Conservation (phyloP, 2,329 filamentous ascomycete genomes). For the Cladobotryum mycophilum region DNA sequence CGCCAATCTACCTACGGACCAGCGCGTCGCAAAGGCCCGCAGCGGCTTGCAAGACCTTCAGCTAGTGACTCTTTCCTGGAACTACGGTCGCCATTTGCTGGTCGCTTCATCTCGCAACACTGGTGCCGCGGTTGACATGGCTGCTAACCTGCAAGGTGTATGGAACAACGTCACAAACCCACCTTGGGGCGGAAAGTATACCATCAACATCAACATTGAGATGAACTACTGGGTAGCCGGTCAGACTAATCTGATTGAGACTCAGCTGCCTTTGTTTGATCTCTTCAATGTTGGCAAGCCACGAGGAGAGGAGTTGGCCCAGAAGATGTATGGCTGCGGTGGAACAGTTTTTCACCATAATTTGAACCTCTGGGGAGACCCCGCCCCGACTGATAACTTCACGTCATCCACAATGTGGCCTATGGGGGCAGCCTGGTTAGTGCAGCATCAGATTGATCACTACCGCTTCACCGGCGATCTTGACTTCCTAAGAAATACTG, state of each 20-base stretch:
- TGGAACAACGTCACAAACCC: slow-evolving; percentile 20
- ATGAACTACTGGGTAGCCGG: slow-evolving; percentile 42
- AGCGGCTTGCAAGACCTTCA: slow-evolving; percentile 15
- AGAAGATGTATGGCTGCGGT: slow-evolving; percentile 26
- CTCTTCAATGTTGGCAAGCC: slow-evolving; percentile 22
- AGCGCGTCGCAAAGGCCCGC: slow-evolving; percentile 11
- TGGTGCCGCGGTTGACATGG: slow-evolving; percentile 14
- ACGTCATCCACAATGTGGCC: slow-evolving; percentile 28
- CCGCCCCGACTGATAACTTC: slow-evolving; percentile 24
- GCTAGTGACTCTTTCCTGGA: slow-evolving; percentile 18
- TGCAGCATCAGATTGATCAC: slow-evolving; percentile 33
- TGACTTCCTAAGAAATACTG: slow-evolving; percentile 15
- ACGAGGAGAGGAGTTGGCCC: slow-evolving; percentile 25
- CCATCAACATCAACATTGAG: slow-evolving; percentile 42
- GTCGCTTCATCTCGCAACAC: slow-evolving; percentile 19
- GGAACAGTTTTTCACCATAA: slow-evolving; percentile 28
- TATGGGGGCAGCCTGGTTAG: slow-evolving; percentile 35
- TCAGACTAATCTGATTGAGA: slow-evolving; percentile 27
- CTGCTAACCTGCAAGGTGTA: slow-evolving; percentile 23
- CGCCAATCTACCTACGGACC: slow-evolving; percentile 9
- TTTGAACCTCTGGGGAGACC: slow-evolving; percentile 28
- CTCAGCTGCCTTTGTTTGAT: slow-evolving; percentile 29
- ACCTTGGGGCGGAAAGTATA: slow-evolving; percentile 39
- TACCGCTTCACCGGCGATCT: slow-evolving; percentile 28
- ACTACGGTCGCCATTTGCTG: slow-evolving; percentile 21